Conservation (phyloP, 768 basidiomycete genomes). For the Serendipita sp. region DNA sequence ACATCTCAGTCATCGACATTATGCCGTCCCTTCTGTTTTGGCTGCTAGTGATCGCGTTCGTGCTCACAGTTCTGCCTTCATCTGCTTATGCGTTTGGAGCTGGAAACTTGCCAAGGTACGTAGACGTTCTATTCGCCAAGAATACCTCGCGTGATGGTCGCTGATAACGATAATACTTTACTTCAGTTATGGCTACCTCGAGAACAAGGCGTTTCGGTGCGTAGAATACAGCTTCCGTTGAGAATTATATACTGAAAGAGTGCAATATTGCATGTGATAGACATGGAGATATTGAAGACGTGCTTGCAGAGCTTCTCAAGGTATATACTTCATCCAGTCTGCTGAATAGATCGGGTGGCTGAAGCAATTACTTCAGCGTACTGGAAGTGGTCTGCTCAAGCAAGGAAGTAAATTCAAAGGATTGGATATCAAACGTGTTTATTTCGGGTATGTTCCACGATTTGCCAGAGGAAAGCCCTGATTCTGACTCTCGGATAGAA, state of each 20-base stretch:
- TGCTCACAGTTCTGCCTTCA: slow-evolving; percentile 6
- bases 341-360: slow-evolving; percentile 23
- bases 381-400: slow-evolving; percentile 38
- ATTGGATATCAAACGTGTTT: slow-evolving; percentile 70
- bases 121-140: slow-evolving; percentile 6
- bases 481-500: background rate
- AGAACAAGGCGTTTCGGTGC: slow-evolving; percentile 45
- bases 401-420: slow-evolving; percentile 51
- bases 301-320: slow-evolving; percentile 32
- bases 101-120: slow-evolving; percentile 69
- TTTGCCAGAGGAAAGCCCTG: background rate
- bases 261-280: slow-evolving; percentile 24
- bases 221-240: background rate
- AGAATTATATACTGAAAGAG: background rate
- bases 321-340: slow-evolving; percentile 25
- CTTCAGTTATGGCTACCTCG: slow-evolving; percentile 62
- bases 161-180: background rate
- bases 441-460: slow-evolving; percentile 42
- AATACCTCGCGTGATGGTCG: background rate
- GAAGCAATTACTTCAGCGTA: slow-evolving; percentile 25
- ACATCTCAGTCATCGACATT: background rate
- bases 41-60: slow-evolving; percentile 1
- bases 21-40: slow-evolving; percentile 3
- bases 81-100: slow-evolving; percentile 47
- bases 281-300: slow-evolving; percentile 82